Percentiles rank a stretch among this genome's conserved stretches.
Conservation (phyloP, 768 basidiomycete species). For the Suillus bovinus region DNA sequence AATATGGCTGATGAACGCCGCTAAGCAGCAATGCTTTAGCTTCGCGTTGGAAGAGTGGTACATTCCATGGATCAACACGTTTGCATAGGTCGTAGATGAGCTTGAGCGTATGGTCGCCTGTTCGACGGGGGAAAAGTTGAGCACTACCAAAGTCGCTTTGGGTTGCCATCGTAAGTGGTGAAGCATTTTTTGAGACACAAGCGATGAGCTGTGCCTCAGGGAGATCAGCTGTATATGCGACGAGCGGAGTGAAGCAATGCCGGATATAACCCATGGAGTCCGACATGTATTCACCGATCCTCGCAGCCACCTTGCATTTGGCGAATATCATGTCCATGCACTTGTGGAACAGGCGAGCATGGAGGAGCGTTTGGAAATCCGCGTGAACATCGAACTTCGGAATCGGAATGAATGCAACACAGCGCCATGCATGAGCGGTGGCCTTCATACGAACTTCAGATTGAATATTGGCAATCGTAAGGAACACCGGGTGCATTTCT, state of each 20-base stretch:
- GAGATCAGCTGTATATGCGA: constrained; percentile 8
- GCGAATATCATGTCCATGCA: no score
- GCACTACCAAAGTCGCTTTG: constrained; percentile 8
- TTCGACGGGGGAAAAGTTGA: background rate
- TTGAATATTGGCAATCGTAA: no score
- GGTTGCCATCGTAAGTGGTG: constrained; percentile 6
- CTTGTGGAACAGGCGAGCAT: no score
- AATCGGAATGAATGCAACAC: no score
- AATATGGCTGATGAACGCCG: constrained; percentile 30
- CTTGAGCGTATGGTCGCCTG: background rate
- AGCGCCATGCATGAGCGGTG: no score
- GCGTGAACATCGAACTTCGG: no score
- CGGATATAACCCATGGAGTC: constrained; percentile 1
- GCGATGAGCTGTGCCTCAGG: constrained; percentile 8
- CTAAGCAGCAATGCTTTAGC: constrained; percentile 14
- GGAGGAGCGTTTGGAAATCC: no score
- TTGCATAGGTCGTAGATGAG: constrained; percentile 5
- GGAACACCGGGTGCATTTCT: no score
- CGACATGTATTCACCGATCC: no score
- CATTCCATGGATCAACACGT: constrained; percentile 21
- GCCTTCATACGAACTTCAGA: no score
- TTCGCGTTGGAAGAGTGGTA: constrained; percentile 24
- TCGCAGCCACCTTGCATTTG: no score
- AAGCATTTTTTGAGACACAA: constrained; percentile 11
- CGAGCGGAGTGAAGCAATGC: constrained; percentile 16